Evolutionary conservation across 768 basidiomycete species (phyloP).

Genomic region (Suillus cothurnatus): DNA sequence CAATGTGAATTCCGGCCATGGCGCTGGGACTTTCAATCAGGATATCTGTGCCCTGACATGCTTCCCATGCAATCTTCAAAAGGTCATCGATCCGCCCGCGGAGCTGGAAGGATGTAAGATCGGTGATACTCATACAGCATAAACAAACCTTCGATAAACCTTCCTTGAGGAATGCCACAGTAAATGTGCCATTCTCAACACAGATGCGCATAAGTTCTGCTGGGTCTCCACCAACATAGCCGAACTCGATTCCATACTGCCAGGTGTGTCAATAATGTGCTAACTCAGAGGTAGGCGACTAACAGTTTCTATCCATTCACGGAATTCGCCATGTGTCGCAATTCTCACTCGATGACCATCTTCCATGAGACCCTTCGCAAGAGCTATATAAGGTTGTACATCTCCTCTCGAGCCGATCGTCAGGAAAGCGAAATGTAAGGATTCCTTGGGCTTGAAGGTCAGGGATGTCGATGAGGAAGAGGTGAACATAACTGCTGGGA

Average conservation of each 20-base stretch:
- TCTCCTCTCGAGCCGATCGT: conserved; percentile 97
- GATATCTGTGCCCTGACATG: conserved; percentile 92
- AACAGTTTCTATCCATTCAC: conserved; percentile 93
- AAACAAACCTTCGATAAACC: conserved; percentile 75
- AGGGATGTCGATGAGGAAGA: conserved; percentile 95
- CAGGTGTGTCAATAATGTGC: conserved; percentile 13
- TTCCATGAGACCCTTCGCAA: conserved; percentile 87
- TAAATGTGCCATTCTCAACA: conserved; percentile 97
- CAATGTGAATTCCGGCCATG: conserved; percentile 97
- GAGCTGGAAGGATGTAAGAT: conserved; percentile 55
- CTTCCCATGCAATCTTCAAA: conserved; percentile 93
- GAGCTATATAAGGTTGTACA: conserved; percentile 96
- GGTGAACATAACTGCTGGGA: conserved; percentile 95
- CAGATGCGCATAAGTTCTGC: conserved; percentile 98
- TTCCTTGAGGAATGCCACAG: conserved; percentile 93
- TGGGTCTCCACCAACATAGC: conserved; percentile 93
- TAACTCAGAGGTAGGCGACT: conserved; percentile 32
- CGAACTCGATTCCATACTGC: conserved; percentile 95
- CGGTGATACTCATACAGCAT: conserved; percentile 3
- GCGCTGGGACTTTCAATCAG: conserved; percentile 95
- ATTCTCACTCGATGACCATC: conserved; percentile 91
- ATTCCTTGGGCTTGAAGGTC: conserved; percentile 89
- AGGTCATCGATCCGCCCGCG: conserved; percentile 98
- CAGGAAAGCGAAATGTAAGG: conserved; percentile 89
- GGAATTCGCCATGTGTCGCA: conserved; percentile 94